A percentile compares a stretch with the other conserved stretches of the same genome.
Evolutionary conservation across 257 asterid species (phyloP).

Genomic region (Petunia axillaris): DNA sequence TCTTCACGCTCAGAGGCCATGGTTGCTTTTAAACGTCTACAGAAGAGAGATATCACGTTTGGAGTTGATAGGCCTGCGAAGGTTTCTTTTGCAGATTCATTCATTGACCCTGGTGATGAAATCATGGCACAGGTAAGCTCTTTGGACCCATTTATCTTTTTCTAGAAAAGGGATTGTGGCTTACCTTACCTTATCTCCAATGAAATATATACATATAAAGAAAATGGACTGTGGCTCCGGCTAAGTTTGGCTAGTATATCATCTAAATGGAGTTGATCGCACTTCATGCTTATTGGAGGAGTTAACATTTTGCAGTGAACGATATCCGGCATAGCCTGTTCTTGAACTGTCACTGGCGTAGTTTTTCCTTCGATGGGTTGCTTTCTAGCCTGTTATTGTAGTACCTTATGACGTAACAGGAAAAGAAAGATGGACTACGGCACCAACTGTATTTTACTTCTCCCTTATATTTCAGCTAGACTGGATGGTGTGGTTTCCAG

Average conservation of each 20-base stretch:
- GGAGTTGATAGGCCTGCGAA: constrained; percentile 96
- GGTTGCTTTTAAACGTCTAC: constrained; percentile 98
- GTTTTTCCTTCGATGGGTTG: constrained; percentile 3
- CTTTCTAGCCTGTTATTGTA: not conserved
- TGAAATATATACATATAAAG: too few species aligned
- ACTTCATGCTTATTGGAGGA: not conserved
- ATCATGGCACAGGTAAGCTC: constrained; percentile 96
- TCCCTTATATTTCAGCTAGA: not conserved
- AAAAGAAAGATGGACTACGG: not conserved
- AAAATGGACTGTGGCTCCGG: not conserved
- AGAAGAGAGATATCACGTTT: constrained; percentile 83
- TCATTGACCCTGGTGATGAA: constrained; percentile 97
- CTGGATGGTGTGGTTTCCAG: not conserved
- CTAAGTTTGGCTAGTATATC: not conserved
- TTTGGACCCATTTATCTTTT: constrained; percentile 38
- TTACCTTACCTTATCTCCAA: constrained; percentile 9
- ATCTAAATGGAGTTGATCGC: constrained; percentile 4
- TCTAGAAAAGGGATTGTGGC: constrained; percentile 13
- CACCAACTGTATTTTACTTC: not conserved
- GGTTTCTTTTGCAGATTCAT: constrained; percentile 98
- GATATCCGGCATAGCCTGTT: not conserved
- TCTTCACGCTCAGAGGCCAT: constrained; percentile 92
- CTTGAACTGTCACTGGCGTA: constrained; percentile 1
- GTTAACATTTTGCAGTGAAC: constrained; percentile 6
- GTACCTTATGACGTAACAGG: not conserved